Base-by-base conservation (phyloP, 2,329 filamentous ascomycete genomes). In the Emmonsia crescens region DNA sequence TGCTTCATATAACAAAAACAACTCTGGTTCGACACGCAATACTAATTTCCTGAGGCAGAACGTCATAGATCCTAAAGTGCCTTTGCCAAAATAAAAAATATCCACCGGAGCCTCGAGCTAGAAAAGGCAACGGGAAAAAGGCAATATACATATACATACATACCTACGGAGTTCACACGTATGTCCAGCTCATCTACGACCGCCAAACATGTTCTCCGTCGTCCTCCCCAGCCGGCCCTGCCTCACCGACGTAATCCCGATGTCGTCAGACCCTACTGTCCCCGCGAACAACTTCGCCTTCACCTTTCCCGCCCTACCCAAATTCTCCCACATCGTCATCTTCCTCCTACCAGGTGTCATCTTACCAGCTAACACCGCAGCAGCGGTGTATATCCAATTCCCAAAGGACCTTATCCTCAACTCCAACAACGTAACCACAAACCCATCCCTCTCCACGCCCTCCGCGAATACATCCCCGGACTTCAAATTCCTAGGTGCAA, bases 311-410 rank as follows among this genome's bases (percentile, higher is more conserved):
- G 73, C 82, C 6, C 69, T 73, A 31, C 82, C 84, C 1, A 69
- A 79, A 5, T 85, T 88, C 73, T 80, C 78, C 60, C 91, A 97
- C 73, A 83, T 97, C 61, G 88, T 91, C 69, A 86, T 97, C 62
- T 96, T 97, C 77, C 81, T 96, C 42, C 83, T 96, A 0, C 95
- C 94, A 0, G 88, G 87, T 51, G 80, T 88, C 10, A 75, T 82
- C 10, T 81, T 99, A 0, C 92, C 92, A 0, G 79, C 83, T 3
- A 83, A 85, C 67, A 89, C 89, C 24, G 93, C 91, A 5, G 94
- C 92, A 16, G 89, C 91, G 55, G 93, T 99, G 65, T 97, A 96
- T 77, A 83, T 96, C 56, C 88, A 92, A 66, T 78, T 88, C n/a
- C 83, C 85, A 2, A 68, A 76, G 60, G 74, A 67, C 73, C 78